Base-by-base conservation (phyloP, 257 asterid genomes). In the Schizonepeta tenuifolia region DNA sequence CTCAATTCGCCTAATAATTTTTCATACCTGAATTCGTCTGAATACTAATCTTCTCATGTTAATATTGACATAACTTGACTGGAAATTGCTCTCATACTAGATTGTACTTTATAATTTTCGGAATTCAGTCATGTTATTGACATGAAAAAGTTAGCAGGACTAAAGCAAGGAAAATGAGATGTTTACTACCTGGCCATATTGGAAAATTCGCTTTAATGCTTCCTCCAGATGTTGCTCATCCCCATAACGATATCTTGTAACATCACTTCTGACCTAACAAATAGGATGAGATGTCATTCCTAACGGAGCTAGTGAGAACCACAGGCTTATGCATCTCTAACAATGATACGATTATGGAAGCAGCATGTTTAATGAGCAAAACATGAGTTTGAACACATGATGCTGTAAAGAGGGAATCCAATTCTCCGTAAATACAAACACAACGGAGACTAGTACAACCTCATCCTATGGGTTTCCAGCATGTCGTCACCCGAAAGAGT, bases 161-260 rank as follows among this genome's bases (percentile, higher is more conserved):
- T 28, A 38, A 62, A 62, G 18, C 33, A 36, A 38, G 20, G 36
- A 31, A 31, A 7, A 31, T 38, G 46, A 55, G 49, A 50, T 15
- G 53, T 18, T 46, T 40, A 2, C 22, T 87, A 95, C 99, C 99
- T 66, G 91, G 7, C 99, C 96, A 67, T 90, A 95, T 71, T 95
- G 97, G 81, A 95, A 95, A 73, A 95, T 95, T 69, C 99, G 82
- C 82, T 92, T 95, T 77, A 92, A 75, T 65, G 99, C 98, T 83
- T 95, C 99, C 1, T 95, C 99, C 67, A 92, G 82, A 87, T 92
- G 99, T 53, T 95, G 99, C 78, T 95, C 99, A 46, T 95, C 99
- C 57, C 99, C 99, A 66, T 92, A 95, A 64, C 98, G 97, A 56
- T 90, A 95, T 73, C 99, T 87, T 56, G 84, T 95, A 60, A 95